Evolutionary conservation across 1,139 yeast species (phyloP).

Genomic region (Hanseniaspora uvarum): DNA sequence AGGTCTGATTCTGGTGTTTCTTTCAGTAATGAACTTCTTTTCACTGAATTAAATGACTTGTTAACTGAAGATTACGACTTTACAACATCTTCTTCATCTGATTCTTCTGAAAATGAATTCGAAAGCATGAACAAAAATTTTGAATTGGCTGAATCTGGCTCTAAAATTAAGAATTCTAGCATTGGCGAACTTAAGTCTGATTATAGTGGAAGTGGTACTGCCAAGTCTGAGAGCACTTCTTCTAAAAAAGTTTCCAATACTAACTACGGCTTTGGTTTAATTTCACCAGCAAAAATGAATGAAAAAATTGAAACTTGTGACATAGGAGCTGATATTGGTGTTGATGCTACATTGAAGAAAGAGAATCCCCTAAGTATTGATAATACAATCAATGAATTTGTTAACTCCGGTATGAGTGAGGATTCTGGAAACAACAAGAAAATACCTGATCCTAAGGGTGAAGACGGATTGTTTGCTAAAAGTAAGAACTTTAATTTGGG

Average conservation of each 20-base stretch:
- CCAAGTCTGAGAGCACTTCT: not conserved
- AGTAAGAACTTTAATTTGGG: not conserved
- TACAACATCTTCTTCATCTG: conserved; percentile 18
- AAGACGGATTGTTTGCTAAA: not conserved
- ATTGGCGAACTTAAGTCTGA: not conserved
- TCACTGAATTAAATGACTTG: conserved; percentile 8
- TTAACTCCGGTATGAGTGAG: not conserved
- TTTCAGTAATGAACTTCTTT: not conserved
- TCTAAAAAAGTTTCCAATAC: not conserved
- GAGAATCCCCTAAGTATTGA: not conserved
- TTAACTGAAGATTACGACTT: conserved; percentile 5
- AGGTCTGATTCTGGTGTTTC: not conserved
- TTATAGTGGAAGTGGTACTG: not conserved
- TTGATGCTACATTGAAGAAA: conserved; percentile 20
- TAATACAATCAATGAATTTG: not conserved
- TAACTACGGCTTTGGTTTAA: conserved; percentile 24
- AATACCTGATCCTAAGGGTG: not conserved
- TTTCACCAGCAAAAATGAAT: conserved; percentile 26
- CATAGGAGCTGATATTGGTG: conserved; percentile 28
- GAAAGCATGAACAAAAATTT: not conserved
- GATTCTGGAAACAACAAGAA: not conserved
- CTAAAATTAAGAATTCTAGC: not conserved
- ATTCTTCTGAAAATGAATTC: conserved; percentile 21
- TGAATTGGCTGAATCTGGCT: not conserved
- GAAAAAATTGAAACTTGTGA: conserved; percentile 24